A percentile compares a stretch with the other conserved stretches of the same genome.
Conservation (phyloP, 768 basidiomycete genomes). For the Serendipita indica region DNA sequence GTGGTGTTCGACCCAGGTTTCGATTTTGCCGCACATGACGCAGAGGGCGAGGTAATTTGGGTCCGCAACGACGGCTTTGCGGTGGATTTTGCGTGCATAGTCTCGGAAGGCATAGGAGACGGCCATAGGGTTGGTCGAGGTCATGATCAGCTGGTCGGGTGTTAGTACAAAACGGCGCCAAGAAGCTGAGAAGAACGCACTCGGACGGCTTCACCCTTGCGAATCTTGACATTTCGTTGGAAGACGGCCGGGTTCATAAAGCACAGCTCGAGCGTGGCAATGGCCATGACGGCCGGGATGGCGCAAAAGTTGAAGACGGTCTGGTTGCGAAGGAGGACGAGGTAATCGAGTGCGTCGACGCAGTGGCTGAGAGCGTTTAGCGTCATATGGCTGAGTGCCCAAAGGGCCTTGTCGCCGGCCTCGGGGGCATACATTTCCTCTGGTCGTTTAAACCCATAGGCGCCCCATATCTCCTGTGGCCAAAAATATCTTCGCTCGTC, state of each 20-base stretch:
- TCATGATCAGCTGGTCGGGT: slow-evolving; percentile 63
- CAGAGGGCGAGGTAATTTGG: slow-evolving; percentile 75
- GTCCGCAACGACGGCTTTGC: slow-evolving; percentile 61
- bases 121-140: slow-evolving; percentile 80
- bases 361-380: slow-evolving; percentile 76
- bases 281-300: slow-evolving; percentile 87
- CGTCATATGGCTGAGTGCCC: slow-evolving; percentile 78
- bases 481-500: slow-evolving; percentile 81
- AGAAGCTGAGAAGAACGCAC: slow-evolving; percentile 30
- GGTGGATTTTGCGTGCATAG: slow-evolving; percentile 69
- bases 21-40: slow-evolving; percentile 82
- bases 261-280: slow-evolving; percentile 81
- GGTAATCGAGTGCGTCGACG: slow-evolving; percentile 78
- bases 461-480: slow-evolving; percentile 85
- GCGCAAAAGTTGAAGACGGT: slow-evolving; percentile 92
- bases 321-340: slow-evolving; percentile 75
- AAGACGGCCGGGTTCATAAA: slow-evolving; percentile 89
- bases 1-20: slow-evolving; percentile 84
- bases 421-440: slow-evolving; percentile 47
- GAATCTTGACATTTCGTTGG: slow-evolving; percentile 82
- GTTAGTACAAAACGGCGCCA: not conserved
- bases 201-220: slow-evolving; percentile 74
- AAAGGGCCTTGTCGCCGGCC: slow-evolving; percentile 44
- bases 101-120: slow-evolving; percentile 79
- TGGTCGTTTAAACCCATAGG: slow-evolving; percentile 59